phyloP scores from a whole-genome alignment of 2,329 filamentous ascomycete genomes.

The Colletotrichum falcatum region DNA sequence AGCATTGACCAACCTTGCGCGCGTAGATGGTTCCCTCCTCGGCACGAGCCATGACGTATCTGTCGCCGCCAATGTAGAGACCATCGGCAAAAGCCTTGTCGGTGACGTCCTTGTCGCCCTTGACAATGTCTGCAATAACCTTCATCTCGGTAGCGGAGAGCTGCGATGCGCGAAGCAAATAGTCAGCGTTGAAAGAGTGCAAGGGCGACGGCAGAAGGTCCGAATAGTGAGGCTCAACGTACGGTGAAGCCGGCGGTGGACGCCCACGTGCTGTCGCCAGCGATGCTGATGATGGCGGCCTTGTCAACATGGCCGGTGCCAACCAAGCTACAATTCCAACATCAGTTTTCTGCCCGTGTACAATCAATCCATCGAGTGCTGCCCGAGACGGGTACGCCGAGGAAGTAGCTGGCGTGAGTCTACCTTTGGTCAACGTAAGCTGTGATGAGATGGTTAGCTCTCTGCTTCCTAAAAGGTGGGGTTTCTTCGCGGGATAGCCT shows the following conservation, averaged over 20 bases:
- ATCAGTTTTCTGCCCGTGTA: conserved; percentile 20
- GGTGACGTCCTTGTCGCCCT: conserved; percentile 58
- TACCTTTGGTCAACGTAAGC: conserved; percentile 67
- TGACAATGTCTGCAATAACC: conserved; percentile 65
- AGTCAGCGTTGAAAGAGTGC: conserved; percentile 13
- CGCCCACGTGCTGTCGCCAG: conserved; percentile 86
- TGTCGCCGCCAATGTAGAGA: conserved; percentile 79
- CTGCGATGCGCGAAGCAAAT: conserved; percentile 53
- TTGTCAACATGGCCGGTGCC: conserved; percentile 83
- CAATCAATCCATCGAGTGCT: conserved; percentile 7
- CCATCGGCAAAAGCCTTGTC: conserved; percentile 79
- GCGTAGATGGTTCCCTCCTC: conserved; percentile 86
- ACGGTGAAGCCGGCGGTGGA: conserved; percentile 78
- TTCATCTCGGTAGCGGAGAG: conserved; percentile 71
- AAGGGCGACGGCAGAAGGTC: conserved; percentile 2
- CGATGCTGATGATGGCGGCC: conserved; percentile 84
- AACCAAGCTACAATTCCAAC: conserved; percentile 72
- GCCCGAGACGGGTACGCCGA: conserved; percentile 4
- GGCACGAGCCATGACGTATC: conserved; percentile 81
- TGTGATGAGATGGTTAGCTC: conserved; percentile 51
- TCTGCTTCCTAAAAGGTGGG: conserved; percentile 35
- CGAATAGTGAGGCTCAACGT: conserved; percentile 49
- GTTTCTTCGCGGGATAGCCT: conserved; percentile 29
- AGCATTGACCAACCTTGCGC: conserved; percentile 75
- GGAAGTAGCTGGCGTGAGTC: conserved; percentile 36